Base-by-base conservation (phyloP, 306 rosid genomes). In the Comarum palustre region DNA sequence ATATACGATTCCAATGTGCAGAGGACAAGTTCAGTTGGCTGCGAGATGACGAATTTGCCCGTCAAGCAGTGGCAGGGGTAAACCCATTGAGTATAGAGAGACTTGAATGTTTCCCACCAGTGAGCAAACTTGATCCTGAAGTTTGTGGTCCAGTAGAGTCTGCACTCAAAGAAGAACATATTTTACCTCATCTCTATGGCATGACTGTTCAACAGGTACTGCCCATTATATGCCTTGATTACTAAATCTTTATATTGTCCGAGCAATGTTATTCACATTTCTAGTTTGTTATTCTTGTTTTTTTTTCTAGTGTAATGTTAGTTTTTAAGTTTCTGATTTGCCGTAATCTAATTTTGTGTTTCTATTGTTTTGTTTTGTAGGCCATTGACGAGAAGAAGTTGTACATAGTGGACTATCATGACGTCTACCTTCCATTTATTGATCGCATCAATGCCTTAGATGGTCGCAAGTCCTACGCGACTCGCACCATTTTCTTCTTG, bases 1-100 rank as follows among this genome's bases (percentile, higher is more conserved):
- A 73, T 48, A 46, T 34, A 29, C 22, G 16, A 51, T 64, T 62
- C 27, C 24, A 11, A 71, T 43, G 38, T 83, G 84, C 82, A 93
- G 98, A 91, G 95, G 99, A 94, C 82, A 94, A 82, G 84, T 88
- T 88, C 60, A 89, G 91, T 0, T 94, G 99, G 99, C 57, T 91
- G 73, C 71, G 99, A 83, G 99, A 94, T 55, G 99, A 94, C 64
- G 99, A 94, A 87, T 94, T 94, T 73, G 99, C 78, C 19, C 92
- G 99, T 2, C 92, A 94, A 86, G 91, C 90, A 72, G 62, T 94
- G 14, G 99, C 99, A 5, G 99, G 99, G 68, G 75, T 94, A 42
- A 94, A 94, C 68, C 99, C 99, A 50, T 88, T 89, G 43, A 82
- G 27, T 77, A 91, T 94, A 46, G 96, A 94, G 82, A 89, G 79